A percentile compares a stretch with the other conserved stretches of the same genome.
These are phyloP conservation scores for Penicillium griseofulvum DNA, from an alignment of 2,329 filamentous ascomycete species.

Conservation along the genomic window DNA sequence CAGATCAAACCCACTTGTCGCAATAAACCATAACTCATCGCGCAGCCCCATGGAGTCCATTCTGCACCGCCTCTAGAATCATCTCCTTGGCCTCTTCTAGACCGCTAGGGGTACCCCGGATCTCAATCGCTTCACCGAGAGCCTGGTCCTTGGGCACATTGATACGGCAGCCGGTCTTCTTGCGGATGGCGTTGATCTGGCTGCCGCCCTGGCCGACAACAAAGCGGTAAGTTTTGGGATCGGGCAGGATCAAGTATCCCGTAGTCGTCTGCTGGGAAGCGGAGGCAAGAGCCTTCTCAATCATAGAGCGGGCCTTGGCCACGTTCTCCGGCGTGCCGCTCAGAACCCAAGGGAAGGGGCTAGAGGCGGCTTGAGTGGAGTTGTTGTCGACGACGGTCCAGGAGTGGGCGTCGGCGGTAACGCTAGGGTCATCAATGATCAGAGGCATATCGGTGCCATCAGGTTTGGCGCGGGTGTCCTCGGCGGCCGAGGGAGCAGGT, in stretches of 20 bases:
- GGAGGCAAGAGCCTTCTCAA: conserved; percentile 70
- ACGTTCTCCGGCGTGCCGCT: conserved; percentile 75
- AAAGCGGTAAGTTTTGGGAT: conserved; percentile 83
- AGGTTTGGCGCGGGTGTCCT: conserved; percentile 46
- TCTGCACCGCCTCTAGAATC: conserved; percentile 76
- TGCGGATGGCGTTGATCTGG: conserved; percentile 89
- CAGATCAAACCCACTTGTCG: not conserved
- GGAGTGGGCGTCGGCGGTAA: conserved; percentile 66
- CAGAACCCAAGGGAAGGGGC: conserved; percentile 76
- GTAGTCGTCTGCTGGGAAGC: conserved; percentile 54
- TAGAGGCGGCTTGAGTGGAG: conserved; percentile 29
- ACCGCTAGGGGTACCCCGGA: conserved; percentile 73
- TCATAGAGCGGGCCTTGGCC: conserved; percentile 72
- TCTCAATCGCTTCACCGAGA: conserved; percentile 79
- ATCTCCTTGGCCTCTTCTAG: conserved; percentile 84
- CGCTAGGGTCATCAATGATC: conserved; percentile 80
- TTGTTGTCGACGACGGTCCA: conserved; percentile 72
- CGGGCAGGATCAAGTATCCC: conserved; percentile 85
- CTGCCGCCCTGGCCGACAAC: conserved; percentile 86
- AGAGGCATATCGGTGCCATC: conserved; percentile 70
- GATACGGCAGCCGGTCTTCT: conserved; percentile 89
- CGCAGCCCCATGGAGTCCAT: conserved; percentile 29
- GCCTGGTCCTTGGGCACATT: conserved; percentile 82
- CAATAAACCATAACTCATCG: conserved; percentile 11
- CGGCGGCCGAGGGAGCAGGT: conserved; percentile 64